Evolutionary conservation across 2,329 filamentous ascomycete species (phyloP).

Genomic region (Paracorniculantispora psalliotae): DNA sequence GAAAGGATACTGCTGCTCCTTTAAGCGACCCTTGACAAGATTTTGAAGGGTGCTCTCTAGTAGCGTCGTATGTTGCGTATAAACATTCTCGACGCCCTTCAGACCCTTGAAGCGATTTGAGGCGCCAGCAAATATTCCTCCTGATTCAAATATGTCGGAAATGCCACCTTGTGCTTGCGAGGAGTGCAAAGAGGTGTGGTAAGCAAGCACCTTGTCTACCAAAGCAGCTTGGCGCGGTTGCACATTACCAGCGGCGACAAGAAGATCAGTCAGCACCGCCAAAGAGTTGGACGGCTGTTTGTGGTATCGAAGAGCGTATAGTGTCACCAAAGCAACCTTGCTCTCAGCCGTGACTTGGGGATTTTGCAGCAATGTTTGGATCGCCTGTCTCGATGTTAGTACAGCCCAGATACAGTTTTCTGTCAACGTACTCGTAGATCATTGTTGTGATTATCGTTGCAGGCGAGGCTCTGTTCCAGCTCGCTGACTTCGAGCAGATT

Average conservation of each 20-base stretch:
- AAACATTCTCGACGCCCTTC: conserved; percentile 97
- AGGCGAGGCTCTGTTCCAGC: conserved; percentile 92
- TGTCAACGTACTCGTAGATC: conserved; percentile 70
- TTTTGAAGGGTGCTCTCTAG: conserved; percentile 86
- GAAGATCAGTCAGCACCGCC: conserved; percentile 78
- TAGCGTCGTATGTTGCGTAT: conserved; percentile 91
- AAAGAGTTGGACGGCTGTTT: conserved; percentile 80
- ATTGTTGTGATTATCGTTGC: conserved; percentile 87
- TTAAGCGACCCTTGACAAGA: conserved; percentile 84
- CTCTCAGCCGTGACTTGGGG: conserved; percentile 71
- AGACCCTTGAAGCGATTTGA: conserved; percentile 86
- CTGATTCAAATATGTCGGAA: conserved; percentile 85
- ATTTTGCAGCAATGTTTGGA: conserved; percentile 82
- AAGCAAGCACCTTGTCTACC: conserved; percentile 75
- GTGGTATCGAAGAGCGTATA: conserved; percentile 92
- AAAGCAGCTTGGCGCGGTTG: conserved; percentile 70
- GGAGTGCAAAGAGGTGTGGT: conserved; percentile 81
- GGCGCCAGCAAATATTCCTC: conserved; percentile 85
- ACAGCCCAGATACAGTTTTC: not conserved
- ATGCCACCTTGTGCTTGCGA: conserved; percentile 72
- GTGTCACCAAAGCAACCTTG: conserved; percentile 83
- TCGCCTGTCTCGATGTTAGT: conserved; percentile 45
- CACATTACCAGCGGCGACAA: conserved; percentile 78
- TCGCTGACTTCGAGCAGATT: conserved; percentile 94
- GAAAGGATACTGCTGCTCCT: conserved; percentile 87